Percentiles rank a stretch among this genome's conserved stretches.
phyloP scores from a whole-genome alignment of 371 early-diverging fungal species.

The Quaeritorhiza haematococci region DNA sequence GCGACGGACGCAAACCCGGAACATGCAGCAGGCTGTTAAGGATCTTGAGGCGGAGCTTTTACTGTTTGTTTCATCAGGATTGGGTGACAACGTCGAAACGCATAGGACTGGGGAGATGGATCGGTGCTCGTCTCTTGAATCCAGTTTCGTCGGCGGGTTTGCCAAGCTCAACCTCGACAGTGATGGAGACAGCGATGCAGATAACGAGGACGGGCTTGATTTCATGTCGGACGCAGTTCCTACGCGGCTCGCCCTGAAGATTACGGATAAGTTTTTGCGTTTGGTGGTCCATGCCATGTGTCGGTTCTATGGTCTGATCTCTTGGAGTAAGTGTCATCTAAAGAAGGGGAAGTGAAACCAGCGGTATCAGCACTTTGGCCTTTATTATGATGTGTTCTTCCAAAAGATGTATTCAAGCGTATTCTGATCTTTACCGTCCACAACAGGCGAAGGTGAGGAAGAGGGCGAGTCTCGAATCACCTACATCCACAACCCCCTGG shows the following conservation, averaged over 20 bases:
- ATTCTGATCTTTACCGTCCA: too few species aligned
- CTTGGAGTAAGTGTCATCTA: slow-evolving; percentile 15
- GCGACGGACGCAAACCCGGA: slow-evolving; percentile 7
- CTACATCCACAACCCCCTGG: slow-evolving; percentile 7
- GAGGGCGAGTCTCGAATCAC: slow-evolving; percentile 14
- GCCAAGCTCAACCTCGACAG: background rate
- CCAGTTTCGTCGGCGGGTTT: background rate
- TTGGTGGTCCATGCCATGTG: slow-evolving; percentile 20
- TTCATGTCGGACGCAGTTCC: background rate
- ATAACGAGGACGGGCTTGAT: background rate
- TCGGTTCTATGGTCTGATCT: slow-evolving; percentile 14
- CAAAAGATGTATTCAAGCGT: too few species aligned
- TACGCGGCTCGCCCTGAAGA: slow-evolving; percentile 5
- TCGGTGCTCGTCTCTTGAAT: background rate
- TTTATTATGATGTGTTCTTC: too few species aligned
- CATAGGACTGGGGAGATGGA: background rate
- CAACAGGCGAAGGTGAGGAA: slow-evolving; percentile 9
- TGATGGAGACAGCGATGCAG: background rate
- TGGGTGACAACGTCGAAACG: background rate
- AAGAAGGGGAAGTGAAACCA: too few species aligned
- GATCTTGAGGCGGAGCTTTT: slow-evolving; percentile 13
- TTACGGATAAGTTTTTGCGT: slow-evolving; percentile 12
- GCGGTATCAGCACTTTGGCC: too few species aligned
- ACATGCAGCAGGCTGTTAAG: background rate
- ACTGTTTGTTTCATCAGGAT: background rate